Base-by-base conservation (phyloP, 208 protist genomes). In the Trichomonas vaginalis region DNA sequence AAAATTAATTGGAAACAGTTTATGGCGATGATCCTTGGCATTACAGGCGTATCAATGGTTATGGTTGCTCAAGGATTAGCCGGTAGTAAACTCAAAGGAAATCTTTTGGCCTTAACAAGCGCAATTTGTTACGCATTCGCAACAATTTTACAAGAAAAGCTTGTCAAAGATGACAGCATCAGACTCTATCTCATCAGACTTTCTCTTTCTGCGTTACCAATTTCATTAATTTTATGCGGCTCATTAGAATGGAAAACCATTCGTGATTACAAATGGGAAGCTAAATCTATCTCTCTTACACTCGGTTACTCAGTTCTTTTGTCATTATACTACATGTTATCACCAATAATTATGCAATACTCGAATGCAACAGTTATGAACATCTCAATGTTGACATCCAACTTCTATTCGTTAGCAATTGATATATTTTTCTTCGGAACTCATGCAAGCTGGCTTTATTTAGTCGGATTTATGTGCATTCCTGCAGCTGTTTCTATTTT, bases 331-430 rank as follows among this genome's bases (percentile, higher is more conserved):
- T 88, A 88, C 32, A 88, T 23, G 17, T 0, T n/a, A 35, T 45
- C 37, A n/a, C 82, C 82, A 45, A 4, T 88, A 32, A 47, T 88
- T 32, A 88, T 88, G 82, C 32, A 37, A 32, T 42, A 45, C 48
- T 88, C 82, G 8, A 88, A 88, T 88, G 82, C 82, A 88, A 88
- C 82, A 45, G 82, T 45, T 47, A 88, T 88, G 82, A 88, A 88
- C 37, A 88, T 88, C n/a, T 88, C 82, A 10, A 32, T 88, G 17
- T 40, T 88, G 21, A 47, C 35, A 21, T 45, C 82, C 0, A 88
- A 88, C 82, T 88, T 88, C 37, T 88, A 45, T 21, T 88, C 82
- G n/a, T 23, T 88, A n/a, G n/a, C 37, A 8, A 88, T 88, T 48
- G 23, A n/a, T 10, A 88, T 88, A 35, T 47, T 88, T 9, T 45